These are phyloP conservation scores for Didymella sp. DNA, from an alignment of 2,329 filamentous ascomycete species.

Conservation along the genomic window DNA sequence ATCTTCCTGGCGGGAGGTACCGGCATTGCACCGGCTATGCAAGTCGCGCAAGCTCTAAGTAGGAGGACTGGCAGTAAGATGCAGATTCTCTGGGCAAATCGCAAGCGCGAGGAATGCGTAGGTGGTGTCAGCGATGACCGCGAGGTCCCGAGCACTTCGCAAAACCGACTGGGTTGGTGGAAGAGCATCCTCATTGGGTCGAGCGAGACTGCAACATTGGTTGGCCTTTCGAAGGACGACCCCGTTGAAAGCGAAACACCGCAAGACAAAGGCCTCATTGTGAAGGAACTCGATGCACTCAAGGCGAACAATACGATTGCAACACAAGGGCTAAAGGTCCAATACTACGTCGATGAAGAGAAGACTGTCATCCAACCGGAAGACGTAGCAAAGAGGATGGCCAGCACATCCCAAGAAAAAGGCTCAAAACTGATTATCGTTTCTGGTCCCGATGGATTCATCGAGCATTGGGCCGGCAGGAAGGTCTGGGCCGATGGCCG, in stretches of 20 bases:
- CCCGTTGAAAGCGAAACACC: constrained; percentile 1
- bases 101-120: constrained; percentile 68
- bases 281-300: constrained; percentile 68
- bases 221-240: constrained; percentile 14
- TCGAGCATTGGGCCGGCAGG: constrained; percentile 78
- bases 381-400: constrained; percentile 43
- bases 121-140: constrained; percentile 64
- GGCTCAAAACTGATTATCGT: constrained; percentile 76
- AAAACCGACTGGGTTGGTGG: constrained; percentile 35
- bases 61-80: constrained; percentile 58
- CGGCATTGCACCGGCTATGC: constrained; percentile 87
- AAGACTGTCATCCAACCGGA: constrained; percentile 64
- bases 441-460: constrained; percentile 90
- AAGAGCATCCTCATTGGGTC: constrained; percentile 34
- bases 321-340: constrained; percentile 56
- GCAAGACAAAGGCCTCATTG: constrained; percentile 57
- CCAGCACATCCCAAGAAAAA: constrained; percentile 31
- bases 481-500: constrained; percentile 77
- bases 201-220: constrained; percentile 15
- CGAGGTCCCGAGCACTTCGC: constrained; percentile 1
- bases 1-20: constrained; percentile 92
- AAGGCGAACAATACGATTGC: constrained; percentile 51
- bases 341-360: constrained; percentile 86
- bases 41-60: constrained; percentile 72
- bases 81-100: constrained; percentile 83